Base-by-base conservation (phyloP, 2,329 filamentous ascomycete species). In the Balansia obtecta region DNA sequence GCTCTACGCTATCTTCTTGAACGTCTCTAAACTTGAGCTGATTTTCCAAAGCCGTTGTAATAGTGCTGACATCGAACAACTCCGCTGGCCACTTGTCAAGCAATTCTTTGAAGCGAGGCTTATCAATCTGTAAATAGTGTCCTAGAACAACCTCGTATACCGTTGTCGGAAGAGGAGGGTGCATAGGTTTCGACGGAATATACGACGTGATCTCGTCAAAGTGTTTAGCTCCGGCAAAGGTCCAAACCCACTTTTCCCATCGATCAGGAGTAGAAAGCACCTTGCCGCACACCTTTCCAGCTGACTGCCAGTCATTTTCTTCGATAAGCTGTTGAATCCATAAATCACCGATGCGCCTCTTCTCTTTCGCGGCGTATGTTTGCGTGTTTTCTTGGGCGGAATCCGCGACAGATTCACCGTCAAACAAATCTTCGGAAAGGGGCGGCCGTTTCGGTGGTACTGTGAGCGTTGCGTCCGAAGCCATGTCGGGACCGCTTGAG, bases 191-290 rank as follows among this genome's bases (percentile, higher is more conserved):
- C 1, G 79, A 82, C 0, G 93, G 93, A 32, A 98, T 86, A 60
- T 85, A 83, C 37, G 85, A 77, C 5, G 86, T 85, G 53, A 98
- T 95, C 58, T 95, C 90, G 63, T 96, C 88, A 58, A 95, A 88
- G 61, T 83, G 88, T 55, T 87, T 79, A 2, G 86, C 85, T 40
- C 88, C 85, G 8, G 89, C 88, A 68, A 98, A 98, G 0, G 80
- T 84, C 80, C 86, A 94, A 5, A 94, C 85, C 89, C 91, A 97
- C 60, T 94, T 88, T 68, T 97, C 90, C 93, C 93, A 98, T 57
- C 85, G 75, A 45, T 85, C 75, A 1, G 88, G 81, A 1, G 84
- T 88, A 42, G 82, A 82, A 1, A 98, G 73, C 0, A 96, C 90
- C 60, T 84, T 88, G 13, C 85, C 86, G 52, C 89, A 91, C 4